Percentiles rank a stretch among this genome's conserved stretches.
phyloP scores from a whole-genome alignment of 148 eudicot species.

The Rhododendron griersonianum region DNA sequence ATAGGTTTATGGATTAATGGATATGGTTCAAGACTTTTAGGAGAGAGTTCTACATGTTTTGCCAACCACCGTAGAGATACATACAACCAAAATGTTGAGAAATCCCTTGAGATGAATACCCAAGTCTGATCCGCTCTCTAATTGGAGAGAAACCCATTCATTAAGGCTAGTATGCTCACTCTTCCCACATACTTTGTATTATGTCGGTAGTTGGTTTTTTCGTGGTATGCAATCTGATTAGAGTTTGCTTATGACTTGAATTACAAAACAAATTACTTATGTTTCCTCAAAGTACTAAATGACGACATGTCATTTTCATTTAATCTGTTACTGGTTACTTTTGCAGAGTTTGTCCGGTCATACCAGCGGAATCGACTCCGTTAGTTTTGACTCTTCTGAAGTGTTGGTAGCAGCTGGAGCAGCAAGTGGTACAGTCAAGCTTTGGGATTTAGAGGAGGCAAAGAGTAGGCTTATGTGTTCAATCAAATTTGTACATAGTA shows the following conservation, averaged over 20 bases:
- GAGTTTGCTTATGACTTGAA: neutral
- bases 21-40: neutral
- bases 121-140: neutral
- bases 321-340: conserved; percentile 2
- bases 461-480: conserved; percentile 55
- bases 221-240: neutral
- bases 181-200: neutral
- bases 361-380: conserved; percentile 96
- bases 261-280: neutral
- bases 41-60: no score
- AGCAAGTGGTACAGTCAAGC: conserved; percentile 97
- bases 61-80: no score
- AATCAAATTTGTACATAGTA: neutral
- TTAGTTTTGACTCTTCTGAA: conserved; percentile 95
- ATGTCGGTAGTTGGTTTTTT: neutral
- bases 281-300: neutral
- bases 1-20: neutral
- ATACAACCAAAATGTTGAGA: neutral
- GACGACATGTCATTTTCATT: neutral
- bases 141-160: neutral
- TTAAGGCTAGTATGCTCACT: neutral
- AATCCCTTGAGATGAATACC: conserved; percentile 3
- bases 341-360: conserved; percentile 94
- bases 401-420: conserved; percentile 97
- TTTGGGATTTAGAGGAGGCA: conserved; percentile 99